Evolutionary conservation across 495 filamentous ascomycete genomes (phyloP).

Genomic region (Cryomyces antarcticus): DNA sequence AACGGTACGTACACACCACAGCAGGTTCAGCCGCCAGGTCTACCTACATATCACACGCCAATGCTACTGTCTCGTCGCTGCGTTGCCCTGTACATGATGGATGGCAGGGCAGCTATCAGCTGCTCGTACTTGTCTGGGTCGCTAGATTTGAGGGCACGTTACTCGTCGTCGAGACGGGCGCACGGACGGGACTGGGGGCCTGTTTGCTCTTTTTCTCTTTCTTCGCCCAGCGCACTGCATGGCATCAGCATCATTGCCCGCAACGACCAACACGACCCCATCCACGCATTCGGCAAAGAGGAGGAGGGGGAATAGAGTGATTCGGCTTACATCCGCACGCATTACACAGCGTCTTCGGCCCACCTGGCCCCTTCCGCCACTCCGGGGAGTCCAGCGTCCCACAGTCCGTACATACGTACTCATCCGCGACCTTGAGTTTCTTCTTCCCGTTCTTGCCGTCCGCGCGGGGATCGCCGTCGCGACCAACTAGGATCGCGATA

Average conservation of each 20-base stretch:
- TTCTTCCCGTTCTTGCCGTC: constrained; percentile 62
- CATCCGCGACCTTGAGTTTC: constrained; percentile 72
- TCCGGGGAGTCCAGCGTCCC: constrained; percentile 70
- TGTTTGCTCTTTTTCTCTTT: constrained; percentile 22
- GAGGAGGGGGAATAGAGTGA: constrained; percentile 4
- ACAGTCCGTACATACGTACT: constrained; percentile 94
- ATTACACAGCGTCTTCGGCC: constrained; percentile 93
- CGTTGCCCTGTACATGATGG: too few species aligned
- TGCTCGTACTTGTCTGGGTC: too few species aligned
- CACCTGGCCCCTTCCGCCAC: constrained; percentile 87
- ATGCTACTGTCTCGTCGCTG: too few species aligned
- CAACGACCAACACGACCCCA: background rate
- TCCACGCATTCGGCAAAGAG: background rate
- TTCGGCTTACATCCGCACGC: constrained; percentile 57
- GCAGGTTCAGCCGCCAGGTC: too few species aligned
- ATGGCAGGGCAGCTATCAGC: too few species aligned
- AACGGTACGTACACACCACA: too few species aligned
- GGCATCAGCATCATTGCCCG: background rate
- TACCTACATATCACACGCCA: too few species aligned
- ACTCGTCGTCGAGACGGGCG: too few species aligned
- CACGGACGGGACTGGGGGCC: too few species aligned
- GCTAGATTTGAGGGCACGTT: too few species aligned
- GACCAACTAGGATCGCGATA: constrained; percentile 52
- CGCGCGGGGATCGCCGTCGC: constrained; percentile 32
- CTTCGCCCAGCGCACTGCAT: constrained; percentile 25